Base-by-base conservation (phyloP, 805 yeast species). In the Torulaspora franciscae region DNA sequence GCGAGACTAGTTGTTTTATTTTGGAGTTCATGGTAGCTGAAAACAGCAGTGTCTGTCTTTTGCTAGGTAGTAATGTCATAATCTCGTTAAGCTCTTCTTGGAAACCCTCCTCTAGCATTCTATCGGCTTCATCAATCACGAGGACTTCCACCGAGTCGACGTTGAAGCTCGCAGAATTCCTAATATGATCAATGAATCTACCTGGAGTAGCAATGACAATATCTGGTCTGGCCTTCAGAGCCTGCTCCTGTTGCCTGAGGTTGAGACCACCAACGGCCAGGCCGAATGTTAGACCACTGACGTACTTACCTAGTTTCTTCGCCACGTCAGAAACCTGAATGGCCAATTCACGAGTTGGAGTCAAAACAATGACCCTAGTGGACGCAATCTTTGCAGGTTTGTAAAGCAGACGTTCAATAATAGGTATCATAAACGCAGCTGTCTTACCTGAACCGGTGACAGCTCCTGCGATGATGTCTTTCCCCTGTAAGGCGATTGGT, bases 361-460 rank as follows among this genome's bases (percentile, higher is more conserved):
- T 79, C 48, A 93, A 71, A 7, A 93, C 86, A 33, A 93, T 76
- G 14, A 93, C 99, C 63, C 97, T 77, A 1, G 98, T 90, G 1
- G 95, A 77, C 0, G 96, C 83, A 4, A 85, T 69, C 58, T 85
- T 85, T 43, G 86, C 75, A 9, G 98, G 96, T 57, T 93, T 86
- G 68, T 83, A 91, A 25, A 93, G 69, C 28, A 93, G 72, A 68
- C 99, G 81, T 69, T 93, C 99, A 49, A 93, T 79, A 36, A 90
- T 87, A 10, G 99, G 99, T 44, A 93, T 85, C 83, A 93, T 82
- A 64, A 88, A 93, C 1, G 99, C 99, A 2, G 97, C 99, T 19
- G 99, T 93, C 66, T 93, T 93, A 77, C 99, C 99, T 15, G 98
- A 91, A 71, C 99, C 99, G 4, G 99, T 93, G 19, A 87, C 96